Evolutionary conservation across 805 yeast genomes (phyloP), one percentile per base, ranked within the genome.

Genomic region (Spathaspora girioi): DNA sequence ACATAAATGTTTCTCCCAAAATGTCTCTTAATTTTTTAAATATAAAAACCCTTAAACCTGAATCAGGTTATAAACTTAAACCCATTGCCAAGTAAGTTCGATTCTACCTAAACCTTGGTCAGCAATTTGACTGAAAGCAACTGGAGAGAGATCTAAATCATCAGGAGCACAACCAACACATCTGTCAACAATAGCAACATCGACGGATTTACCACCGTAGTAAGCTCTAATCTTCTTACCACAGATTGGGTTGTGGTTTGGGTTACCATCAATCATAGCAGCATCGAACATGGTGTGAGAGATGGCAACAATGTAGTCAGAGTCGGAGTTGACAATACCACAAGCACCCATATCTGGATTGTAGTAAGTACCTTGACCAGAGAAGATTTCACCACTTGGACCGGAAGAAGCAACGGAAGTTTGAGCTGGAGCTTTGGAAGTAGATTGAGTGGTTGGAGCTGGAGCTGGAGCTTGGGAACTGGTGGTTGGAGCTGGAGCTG

Each of bases 131-230:
- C 66, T 49, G 61, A 83, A 83, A 5, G 87, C 87, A 51, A 79
- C 61, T 8, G 86, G 86, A n/a, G 86, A 79, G 51, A 83, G 71
- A 59, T 83, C 87, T 53, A 83, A 75, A 58, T 76, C 80, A 52
- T 78, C 63, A 47, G 66, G 60, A 23, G 64, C 55, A 60, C 87
- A 83, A 20, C 80, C 84, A 49, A 70, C 78, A 67, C 87, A 83
- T 55, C 77, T 68, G 66, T 83, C 87, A 40, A 73, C 78, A 47
- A 82, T 82, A 19, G 78, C 77, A 46, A 83, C 87, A 43, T 70
- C 73, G 52, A 81, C 85, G 14, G 81, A 67, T 60, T 78, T 78
- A 47, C 79, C 82, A 51, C 67, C 65, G 59, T 75, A 76, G 59
- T 58, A 59, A 38, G 80, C 80, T 46, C 65, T 67, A 59, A 81